Base-by-base conservation (phyloP, 306 rosid species). In the Castanopsis chinensis region DNA sequence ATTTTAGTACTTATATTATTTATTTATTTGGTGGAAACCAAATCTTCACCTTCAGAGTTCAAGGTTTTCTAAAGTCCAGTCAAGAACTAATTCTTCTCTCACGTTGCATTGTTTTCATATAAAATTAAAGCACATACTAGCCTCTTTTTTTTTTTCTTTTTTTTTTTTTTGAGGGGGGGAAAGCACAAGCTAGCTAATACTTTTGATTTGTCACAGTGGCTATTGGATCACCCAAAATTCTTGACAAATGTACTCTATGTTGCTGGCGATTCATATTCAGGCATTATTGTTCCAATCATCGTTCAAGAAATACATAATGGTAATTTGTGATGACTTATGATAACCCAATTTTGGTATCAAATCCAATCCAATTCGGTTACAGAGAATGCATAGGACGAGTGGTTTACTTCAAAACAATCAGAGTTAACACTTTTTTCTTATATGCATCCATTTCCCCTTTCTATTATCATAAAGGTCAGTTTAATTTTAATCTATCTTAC, bases 181-280 rank as follows among this genome's bases (percentile, higher is more conserved):
- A 9, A 45, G 52, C 52, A 45, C 52, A 49, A 12, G 4, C 28
- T 20, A 21, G 21, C 2, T 20, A 20, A 58, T 20, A 60, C 4
- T 1, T 32, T 67, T 12, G 12, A 67, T 33, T 0, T 67, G 25
- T 19, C 25, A 49, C 79, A 83, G 86, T 83, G 86, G 86, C 76
- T 83, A 13, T 1, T 57, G 49, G 55, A 27, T 74, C 86, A 83
- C 70, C 82, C 79, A 7, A 9, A 57, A 27, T 68, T 65, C 71
- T 27, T 3, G 20, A 35, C 55, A 12, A 73, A 73, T 45, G 79
- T 37, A 21, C 28, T 78, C n/a, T 74, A 73, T 41, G 71, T 83
- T n/a, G 68, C 72, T 49, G 86, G 86, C 3, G 86, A 78, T 73
- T 73, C 82, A 30, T 68, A 83, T 35, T 32, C 76, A 11, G 82